Conservation (phyloP, 352 stramenopile species). For the Pythium brachiatum region DNA sequence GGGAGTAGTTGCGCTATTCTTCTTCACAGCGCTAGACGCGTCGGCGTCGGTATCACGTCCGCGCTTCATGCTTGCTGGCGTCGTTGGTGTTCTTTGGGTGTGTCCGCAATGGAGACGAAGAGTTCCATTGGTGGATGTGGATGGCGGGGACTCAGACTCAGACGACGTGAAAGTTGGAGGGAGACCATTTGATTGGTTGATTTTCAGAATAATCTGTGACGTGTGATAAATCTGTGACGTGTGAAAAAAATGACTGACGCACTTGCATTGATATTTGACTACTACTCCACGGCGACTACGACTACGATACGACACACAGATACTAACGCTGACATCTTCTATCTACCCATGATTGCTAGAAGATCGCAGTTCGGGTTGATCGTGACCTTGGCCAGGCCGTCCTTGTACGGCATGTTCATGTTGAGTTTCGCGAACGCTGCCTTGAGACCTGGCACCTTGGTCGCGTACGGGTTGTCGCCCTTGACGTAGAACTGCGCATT, state of each 20-base stretch:
- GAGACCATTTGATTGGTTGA: not conserved
- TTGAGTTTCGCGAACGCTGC: conserved; percentile 27
- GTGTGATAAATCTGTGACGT: not conserved
- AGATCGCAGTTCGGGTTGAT: conserved; percentile 30
- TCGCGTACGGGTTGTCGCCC: conserved; percentile 27
- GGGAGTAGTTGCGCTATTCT: not conserved
- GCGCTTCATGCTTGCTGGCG: conserved; percentile 14
- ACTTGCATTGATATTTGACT: not conserved
- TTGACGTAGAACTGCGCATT: conserved; percentile 26
- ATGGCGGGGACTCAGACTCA: conserved; percentile 3
- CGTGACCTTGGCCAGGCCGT: conserved; percentile 22
- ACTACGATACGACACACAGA: not conserved
- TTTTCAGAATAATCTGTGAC: not conserved
- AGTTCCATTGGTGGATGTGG: not conserved
- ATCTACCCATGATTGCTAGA: conserved; percentile 2
- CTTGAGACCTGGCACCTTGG: conserved; percentile 19
- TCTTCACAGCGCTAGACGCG: not conserved
- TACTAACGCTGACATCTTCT: not conserved
- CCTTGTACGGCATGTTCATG: conserved; percentile 31
- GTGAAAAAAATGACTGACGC: too few relatives aligned
- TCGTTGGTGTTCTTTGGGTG: not conserved
- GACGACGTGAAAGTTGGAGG: not conserved
- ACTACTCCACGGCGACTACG: not conserved
- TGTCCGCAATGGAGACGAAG: not conserved
- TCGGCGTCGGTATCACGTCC: conserved; percentile 1